These are phyloP conservation scores for Penicillium atrosanguineum DNA, from an alignment of 495 filamentous ascomycete species.

Conservation along the genomic window DNA sequence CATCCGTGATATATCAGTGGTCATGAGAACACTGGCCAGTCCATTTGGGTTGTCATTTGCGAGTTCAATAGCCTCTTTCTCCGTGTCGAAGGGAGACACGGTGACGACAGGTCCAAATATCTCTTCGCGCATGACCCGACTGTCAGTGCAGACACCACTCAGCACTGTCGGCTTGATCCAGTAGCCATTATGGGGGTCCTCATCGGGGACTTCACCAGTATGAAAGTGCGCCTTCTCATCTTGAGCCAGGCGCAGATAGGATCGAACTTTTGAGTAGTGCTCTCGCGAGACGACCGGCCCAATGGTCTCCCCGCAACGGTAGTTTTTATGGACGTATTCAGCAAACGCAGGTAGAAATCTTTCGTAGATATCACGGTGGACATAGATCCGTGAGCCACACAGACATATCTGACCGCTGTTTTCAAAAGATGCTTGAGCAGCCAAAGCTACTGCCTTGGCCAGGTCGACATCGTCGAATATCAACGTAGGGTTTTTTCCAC, in stretches of 20 bases:
- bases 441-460: constrained; percentile 13
- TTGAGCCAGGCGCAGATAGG: constrained; percentile 13
- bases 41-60: constrained; percentile 52
- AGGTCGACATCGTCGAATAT: constrained; percentile 38
- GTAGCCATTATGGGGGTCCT: constrained; percentile 29
- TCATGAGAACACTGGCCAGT: constrained; percentile 13
- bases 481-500: constrained; percentile 38
- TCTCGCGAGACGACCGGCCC: constrained; percentile 17
- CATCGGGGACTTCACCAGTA: constrained; percentile 5
- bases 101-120: constrained; percentile 54
- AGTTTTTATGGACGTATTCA: constrained; percentile 11
- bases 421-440: constrained; percentile 15
- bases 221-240: constrained; percentile 9
- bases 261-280: constrained; percentile 15
- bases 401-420: constrained; percentile 51
- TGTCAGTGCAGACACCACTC: constrained; percentile 24
- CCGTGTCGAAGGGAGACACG: constrained; percentile 50
- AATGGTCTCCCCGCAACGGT: constrained; percentile 8
- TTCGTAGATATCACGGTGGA: constrained; percentile 38
- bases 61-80: constrained; percentile 48
- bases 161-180: constrained; percentile 46
- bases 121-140: constrained; percentile 42
- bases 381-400: constrained; percentile 47
- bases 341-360: constrained; percentile 10
- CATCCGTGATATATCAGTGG: constrained; percentile 15